Conservation (phyloP, 495 filamentous ascomycete species). For the Penicillium fimorum region DNA sequence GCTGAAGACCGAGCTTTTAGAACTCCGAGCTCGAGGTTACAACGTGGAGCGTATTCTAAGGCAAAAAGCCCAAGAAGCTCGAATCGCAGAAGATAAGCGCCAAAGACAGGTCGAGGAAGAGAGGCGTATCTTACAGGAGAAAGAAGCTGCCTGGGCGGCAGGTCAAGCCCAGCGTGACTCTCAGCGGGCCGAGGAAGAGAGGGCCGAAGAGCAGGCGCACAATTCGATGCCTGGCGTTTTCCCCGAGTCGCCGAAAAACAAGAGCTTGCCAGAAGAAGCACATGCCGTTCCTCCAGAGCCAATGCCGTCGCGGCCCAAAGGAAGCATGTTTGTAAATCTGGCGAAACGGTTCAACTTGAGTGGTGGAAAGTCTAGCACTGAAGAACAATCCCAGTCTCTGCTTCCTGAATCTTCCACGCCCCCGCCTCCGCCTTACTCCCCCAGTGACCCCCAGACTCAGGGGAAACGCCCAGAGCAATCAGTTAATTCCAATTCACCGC, state of each 20-base stretch:
- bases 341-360: constrained; percentile 66
- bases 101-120: constrained; percentile 77
- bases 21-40: constrained; percentile 79
- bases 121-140: constrained; percentile 58
- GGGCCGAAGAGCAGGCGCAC: constrained; percentile 30
- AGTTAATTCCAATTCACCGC: constrained; percentile 45
- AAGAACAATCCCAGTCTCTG: constrained; percentile 28
- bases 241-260: constrained; percentile 55
- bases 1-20: constrained; percentile 73
- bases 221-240: constrained; percentile 68
- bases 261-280: constrained; percentile 20
- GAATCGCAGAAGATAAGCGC: constrained; percentile 78
- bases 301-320: constrained; percentile 38
- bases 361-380: constrained; percentile 24
- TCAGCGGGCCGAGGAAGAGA: constrained; percentile 29
- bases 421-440: constrained; percentile 46
- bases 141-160: constrained; percentile 55
- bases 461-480: constrained; percentile 35
- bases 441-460: constrained; percentile 37
- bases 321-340: constrained; percentile 63
- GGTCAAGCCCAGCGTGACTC: constrained; percentile 25
- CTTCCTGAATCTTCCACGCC: constrained; percentile 28
- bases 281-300: constrained; percentile 23
- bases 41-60: constrained; percentile 92
- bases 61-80: constrained; percentile 76